Conservation (phyloP, 1,139 yeast genomes). For the Suhomyces bolitotheri region DNA sequence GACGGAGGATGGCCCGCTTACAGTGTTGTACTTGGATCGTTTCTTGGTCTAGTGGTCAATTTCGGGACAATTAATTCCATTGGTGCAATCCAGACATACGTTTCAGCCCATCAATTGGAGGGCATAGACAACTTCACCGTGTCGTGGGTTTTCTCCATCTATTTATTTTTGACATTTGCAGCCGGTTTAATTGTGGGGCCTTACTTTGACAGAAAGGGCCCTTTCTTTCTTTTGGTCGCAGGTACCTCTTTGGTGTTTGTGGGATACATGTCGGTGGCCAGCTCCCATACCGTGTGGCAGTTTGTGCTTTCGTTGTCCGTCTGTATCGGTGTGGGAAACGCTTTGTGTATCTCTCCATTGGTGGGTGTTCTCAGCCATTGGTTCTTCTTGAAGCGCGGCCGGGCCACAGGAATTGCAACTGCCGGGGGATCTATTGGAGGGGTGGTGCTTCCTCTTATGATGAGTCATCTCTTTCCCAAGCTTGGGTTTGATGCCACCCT, state of each 20-base stretch:
- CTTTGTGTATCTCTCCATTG: constrained; percentile 38
- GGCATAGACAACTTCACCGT: constrained; percentile 19
- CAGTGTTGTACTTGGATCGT: constrained; percentile 36
- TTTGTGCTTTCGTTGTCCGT: constrained; percentile 37
- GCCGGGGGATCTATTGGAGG: constrained; percentile 45
- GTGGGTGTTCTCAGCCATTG: constrained; percentile 43
- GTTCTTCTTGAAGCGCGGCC: constrained; percentile 36
- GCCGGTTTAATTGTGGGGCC: constrained; percentile 40
- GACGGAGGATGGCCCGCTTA: constrained; percentile 36
- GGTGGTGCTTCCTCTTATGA: constrained; percentile 35
- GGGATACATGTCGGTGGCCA: constrained; percentile 39
- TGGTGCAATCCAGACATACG: constrained; percentile 40
- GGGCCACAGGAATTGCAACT: constrained; percentile 40
- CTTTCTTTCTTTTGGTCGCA: constrained; percentile 25
- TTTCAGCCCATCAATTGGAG: constrained; percentile 34
- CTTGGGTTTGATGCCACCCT: constrained; percentile 41
- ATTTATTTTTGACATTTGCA: constrained; percentile 32
- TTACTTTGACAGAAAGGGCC: constrained; percentile 36
- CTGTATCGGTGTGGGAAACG: constrained; percentile 37
- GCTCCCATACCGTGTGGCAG: constrained; percentile 32
- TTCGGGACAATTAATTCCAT: constrained; percentile 36
- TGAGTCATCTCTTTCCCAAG: constrained; percentile 30
- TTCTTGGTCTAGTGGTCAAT: constrained; percentile 32
- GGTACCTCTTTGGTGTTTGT: constrained; percentile 31
- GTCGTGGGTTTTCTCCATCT: constrained; percentile 44